phyloP scores from a whole-genome alignment of 202 grass and related monocot genomes.

The Zizania palustris region DNA sequence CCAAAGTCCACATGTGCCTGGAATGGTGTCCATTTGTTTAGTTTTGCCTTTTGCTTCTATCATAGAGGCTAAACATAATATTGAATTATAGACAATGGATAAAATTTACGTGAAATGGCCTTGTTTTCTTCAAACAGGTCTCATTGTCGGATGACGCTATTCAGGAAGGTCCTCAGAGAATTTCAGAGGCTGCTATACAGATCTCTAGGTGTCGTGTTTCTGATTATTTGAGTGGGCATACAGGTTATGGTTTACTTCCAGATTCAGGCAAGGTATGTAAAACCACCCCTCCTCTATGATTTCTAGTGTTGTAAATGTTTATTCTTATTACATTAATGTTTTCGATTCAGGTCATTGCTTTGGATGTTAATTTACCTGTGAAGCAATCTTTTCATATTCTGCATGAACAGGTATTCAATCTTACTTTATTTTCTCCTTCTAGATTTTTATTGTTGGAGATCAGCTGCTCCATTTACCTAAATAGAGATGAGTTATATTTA shows the following conservation, averaged over 20 bases:
- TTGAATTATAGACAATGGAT: conserved; percentile 10
- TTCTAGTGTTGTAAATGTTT: conserved; percentile 18
- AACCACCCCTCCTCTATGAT: conserved; percentile 21
- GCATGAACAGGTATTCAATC: conserved; percentile 85
- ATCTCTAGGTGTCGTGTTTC: conserved; percentile 66
- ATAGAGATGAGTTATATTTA: conserved; percentile 11
- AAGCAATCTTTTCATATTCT: conserved; percentile 99
- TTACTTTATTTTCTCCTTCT: conserved; percentile 5
- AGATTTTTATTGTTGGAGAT: conserved; percentile 24
- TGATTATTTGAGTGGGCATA: conserved; percentile 75
- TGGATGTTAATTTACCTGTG: conserved; percentile 96
- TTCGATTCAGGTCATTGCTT: conserved; percentile 82
- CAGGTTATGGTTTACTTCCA: conserved; percentile 82
- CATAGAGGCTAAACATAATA: conserved; percentile 23
- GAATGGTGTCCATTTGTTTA: conserved; percentile 17
- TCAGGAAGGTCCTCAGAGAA: conserved; percentile 55
- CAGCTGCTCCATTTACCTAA: neutral
- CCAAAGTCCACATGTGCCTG: neutral
- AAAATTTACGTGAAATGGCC: neutral
- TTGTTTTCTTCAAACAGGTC: conserved; percentile 50
- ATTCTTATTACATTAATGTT: conserved; percentile 19
- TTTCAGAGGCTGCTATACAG: conserved; percentile 76
- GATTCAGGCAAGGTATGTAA: conserved; percentile 87
- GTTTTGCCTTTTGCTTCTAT: neutral
- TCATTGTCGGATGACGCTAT: conserved; percentile 36